Evolutionary conservation across 2,329 filamentous ascomycete genomes (phyloP).

Genomic region (Ophiocordyceps camponoti-leonardi): DNA sequence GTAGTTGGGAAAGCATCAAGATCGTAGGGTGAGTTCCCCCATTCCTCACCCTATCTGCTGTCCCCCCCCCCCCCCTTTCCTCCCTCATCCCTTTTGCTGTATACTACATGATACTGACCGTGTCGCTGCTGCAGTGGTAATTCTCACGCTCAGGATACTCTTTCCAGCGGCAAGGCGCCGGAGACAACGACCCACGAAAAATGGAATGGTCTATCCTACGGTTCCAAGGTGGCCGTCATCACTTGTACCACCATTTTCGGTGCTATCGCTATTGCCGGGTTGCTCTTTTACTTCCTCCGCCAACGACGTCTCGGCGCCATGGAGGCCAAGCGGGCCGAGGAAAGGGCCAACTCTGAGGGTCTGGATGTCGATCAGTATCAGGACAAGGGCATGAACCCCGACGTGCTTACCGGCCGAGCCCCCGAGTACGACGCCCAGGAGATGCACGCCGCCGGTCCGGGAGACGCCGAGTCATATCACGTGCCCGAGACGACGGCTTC

Average conservation of each 20-base stretch:
- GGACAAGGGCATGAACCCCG: slow-evolving; percentile 27
- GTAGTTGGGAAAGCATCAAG: slow-evolving; percentile 48
- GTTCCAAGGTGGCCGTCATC: slow-evolving; percentile 36
- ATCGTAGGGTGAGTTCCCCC: slow-evolving; percentile 26
- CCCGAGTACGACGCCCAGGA: slow-evolving; percentile 7
- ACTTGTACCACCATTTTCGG: slow-evolving; percentile 24
- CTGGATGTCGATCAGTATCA: slow-evolving; percentile 32
- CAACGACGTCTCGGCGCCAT: slow-evolving; percentile 33
- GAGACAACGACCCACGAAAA: slow-evolving; percentile 31
- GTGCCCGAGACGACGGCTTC: slow-evolving; percentile 4
- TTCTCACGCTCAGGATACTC: slow-evolving; percentile 31
- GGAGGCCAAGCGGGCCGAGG: slow-evolving; percentile 30
- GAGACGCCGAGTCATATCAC: slow-evolving; percentile 5
- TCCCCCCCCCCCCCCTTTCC: too few species aligned
- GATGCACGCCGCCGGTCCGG: slow-evolving; percentile 2
- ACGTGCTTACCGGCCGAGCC: slow-evolving; percentile 12
- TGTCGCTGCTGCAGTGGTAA: slow-evolving; percentile 27
- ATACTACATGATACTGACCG: neutral
- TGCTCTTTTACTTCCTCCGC: slow-evolving; percentile 35
- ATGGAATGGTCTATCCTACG: slow-evolving; percentile 31
- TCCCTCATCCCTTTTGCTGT: too few species aligned
- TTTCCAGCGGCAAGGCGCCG: slow-evolving; percentile 18
- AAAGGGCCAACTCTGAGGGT: slow-evolving; percentile 27
- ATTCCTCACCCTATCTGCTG: too few species aligned
- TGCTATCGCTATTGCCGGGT: slow-evolving; percentile 18